These are phyloP conservation scores for Ustanciosporium gigantosporum DNA, from an alignment of 1,284 basidiomycete genomes.

Conservation along the genomic window DNA sequence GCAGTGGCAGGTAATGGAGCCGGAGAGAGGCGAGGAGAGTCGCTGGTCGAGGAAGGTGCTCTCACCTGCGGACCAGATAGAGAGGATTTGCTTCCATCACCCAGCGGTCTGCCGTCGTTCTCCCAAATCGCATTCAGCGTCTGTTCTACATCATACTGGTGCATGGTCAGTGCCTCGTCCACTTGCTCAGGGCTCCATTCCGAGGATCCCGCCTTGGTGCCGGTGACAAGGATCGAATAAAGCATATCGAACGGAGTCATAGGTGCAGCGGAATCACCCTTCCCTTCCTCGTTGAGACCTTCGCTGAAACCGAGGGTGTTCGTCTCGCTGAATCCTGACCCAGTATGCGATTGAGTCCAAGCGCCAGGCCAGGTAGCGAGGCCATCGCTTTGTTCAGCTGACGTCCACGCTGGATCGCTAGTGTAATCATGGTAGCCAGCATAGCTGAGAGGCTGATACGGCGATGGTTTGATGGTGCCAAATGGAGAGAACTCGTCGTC, in stretches of 20 bases:
- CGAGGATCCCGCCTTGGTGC: conserved; percentile 38
- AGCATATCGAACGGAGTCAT: conserved; percentile 98
- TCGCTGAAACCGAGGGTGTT: no score
- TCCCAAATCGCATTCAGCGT: conserved; percentile 91
- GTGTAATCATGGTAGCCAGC: no score
- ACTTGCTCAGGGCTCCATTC: conserved; percentile 76
- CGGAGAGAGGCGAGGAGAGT: conserved; percentile 10
- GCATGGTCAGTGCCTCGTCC: conserved; percentile 84
- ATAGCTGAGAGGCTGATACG: conserved; percentile 20
- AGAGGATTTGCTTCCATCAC: conserved; percentile 18
- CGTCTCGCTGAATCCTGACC: no score
- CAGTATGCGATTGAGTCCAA: neutral
- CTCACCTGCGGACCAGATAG: conserved; percentile 7
- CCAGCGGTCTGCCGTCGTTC: conserved; percentile 46
- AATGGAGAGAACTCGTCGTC: conserved; percentile 68
- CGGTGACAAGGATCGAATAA: conserved; percentile 75
- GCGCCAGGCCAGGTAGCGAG: neutral
- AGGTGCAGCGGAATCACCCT: conserved; percentile 66
- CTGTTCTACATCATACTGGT: conserved; percentile 90
- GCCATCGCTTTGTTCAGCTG: neutral
- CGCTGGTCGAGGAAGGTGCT: neutral
- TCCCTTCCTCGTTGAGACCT: conserved; percentile 5
- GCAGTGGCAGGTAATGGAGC: conserved; percentile 28
- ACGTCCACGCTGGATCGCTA: neutral
- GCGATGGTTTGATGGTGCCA: conserved; percentile 40